Percentiles rank a stretch among this genome's conserved stretches.
phyloP scores from a whole-genome alignment of 805 yeast species.

The Candida piceae region DNA sequence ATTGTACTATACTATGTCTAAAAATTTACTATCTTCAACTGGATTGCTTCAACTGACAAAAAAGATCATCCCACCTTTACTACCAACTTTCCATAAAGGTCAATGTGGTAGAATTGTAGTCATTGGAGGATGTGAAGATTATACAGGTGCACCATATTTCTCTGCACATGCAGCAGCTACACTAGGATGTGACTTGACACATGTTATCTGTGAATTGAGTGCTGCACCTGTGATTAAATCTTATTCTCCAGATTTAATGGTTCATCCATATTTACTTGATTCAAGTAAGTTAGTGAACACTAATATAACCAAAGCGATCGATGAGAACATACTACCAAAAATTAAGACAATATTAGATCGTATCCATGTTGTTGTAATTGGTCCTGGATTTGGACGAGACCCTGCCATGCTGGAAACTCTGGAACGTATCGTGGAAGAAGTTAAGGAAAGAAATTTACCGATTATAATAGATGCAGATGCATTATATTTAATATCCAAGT shows the following conservation, averaged over 20 bases:
- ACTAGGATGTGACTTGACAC: slow-evolving; percentile 85
- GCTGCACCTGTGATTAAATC: slow-evolving; percentile 81
- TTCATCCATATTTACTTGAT: slow-evolving; percentile 81
- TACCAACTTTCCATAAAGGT: slow-evolving; percentile 75
- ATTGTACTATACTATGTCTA: background rate
- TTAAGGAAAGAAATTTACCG: slow-evolving; percentile 55
- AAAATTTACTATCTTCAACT: slow-evolving; percentile 3
- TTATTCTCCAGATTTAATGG: slow-evolving; percentile 93
- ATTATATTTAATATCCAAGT: slow-evolving; percentile 55
- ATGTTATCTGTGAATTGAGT: slow-evolving; percentile 73
- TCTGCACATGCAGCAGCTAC: slow-evolving; percentile 80
- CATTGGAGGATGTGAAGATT: slow-evolving; percentile 92
- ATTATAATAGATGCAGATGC: slow-evolving; percentile 91
- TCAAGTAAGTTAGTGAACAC: too few species aligned
- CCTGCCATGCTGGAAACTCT: slow-evolving; percentile 56
- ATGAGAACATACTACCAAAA: slow-evolving; percentile 47
- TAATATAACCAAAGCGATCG: too few species aligned
- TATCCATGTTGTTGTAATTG: slow-evolving; percentile 78
- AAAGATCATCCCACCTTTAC: slow-evolving; percentile 69
- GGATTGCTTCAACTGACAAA: slow-evolving; percentile 35
- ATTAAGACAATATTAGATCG: slow-evolving; percentile 52
- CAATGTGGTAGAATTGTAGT: slow-evolving; percentile 84
- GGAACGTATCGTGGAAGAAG: slow-evolving; percentile 50
- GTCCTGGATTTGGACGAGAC: slow-evolving; percentile 94
- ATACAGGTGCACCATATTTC: slow-evolving; percentile 95